A percentile compares a stretch with the other conserved stretches of the same genome.
These are phyloP conservation scores for Colletotrichum sojae DNA, from an alignment of 2,329 filamentous ascomycete genomes.

Conservation along the genomic window DNA sequence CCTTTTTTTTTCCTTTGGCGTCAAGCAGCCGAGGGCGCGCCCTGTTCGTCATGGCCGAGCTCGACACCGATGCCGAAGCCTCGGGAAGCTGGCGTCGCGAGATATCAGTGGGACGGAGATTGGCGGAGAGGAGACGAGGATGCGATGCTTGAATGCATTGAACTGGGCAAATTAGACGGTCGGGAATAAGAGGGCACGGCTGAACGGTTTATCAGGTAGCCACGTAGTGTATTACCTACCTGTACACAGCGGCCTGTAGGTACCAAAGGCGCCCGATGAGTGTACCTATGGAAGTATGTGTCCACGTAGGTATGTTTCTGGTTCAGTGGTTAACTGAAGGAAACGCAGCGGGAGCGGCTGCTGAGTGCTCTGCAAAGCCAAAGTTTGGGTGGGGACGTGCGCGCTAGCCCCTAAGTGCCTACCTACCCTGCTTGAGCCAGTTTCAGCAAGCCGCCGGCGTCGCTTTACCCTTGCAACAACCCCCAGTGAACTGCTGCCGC, in stretches of 20 bases:
- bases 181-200: constrained; percentile 10
- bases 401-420: not conserved
- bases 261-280: too few relatives aligned
- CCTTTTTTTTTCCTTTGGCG: too few relatives aligned
- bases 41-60: too few relatives aligned
- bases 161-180: constrained; percentile 33
- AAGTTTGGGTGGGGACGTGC: constrained; percentile 29
- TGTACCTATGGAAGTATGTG: too few relatives aligned
- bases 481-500: not conserved
- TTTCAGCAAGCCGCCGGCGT: constrained; percentile 36
- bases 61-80: too few relatives aligned
- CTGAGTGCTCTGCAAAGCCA: constrained; percentile 23
- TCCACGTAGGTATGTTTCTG: too few relatives aligned
- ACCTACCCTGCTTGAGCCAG: constrained; percentile 36
- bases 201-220: constrained; percentile 26
- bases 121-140: constrained; percentile 7
- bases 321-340: too few relatives aligned
- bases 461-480: constrained; percentile 31
- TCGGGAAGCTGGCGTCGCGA: constrained; percentile 9
- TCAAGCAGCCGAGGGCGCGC: too few relatives aligned
- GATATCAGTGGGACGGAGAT: constrained; percentile 21
- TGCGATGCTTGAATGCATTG: constrained; percentile 31
- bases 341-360: too few relatives aligned
- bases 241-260: too few relatives aligned
- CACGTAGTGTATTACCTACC: too few relatives aligned